phyloP scores from a whole-genome alignment of 192 early-diverging fungal genomes.

The Mortierella hygrophila region DNA sequence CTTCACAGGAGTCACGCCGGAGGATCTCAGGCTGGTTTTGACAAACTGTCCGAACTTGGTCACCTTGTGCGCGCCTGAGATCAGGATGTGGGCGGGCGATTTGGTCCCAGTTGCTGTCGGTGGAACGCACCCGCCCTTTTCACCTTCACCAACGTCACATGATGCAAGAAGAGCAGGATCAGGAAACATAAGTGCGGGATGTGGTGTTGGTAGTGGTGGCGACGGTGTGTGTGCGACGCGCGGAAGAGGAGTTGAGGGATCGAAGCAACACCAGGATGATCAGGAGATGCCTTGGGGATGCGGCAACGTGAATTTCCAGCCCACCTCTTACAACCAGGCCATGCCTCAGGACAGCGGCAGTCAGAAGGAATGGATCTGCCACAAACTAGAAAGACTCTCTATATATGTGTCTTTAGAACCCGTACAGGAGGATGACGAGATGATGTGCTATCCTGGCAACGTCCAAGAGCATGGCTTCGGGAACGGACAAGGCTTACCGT shows the following conservation, averaged over 20 bases:
- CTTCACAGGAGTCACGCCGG: slow-evolving; percentile 24
- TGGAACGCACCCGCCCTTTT: not conserved
- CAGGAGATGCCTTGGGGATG: not conserved
- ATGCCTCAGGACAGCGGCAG: not conserved
- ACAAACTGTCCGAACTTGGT: slow-evolving; percentile 29
- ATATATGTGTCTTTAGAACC: slow-evolving; percentile 24
- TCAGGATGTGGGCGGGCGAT: slow-evolving; percentile 36
- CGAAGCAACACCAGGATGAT: not conserved
- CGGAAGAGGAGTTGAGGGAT: not conserved
- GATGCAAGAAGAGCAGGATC: not conserved
- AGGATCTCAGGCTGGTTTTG: slow-evolving; percentile 22
- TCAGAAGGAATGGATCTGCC: slow-evolving; percentile 16
- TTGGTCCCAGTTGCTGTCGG: not conserved
- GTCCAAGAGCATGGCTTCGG: not conserved
- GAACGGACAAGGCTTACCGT: not conserved
- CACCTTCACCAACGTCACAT: not conserved
- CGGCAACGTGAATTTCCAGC: not conserved
- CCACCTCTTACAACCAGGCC: not conserved
- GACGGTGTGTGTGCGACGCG: not conserved
- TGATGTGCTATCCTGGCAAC: not conserved
- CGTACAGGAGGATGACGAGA: not conserved
- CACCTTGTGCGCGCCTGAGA: slow-evolving; percentile 30
- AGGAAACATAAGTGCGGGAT: not conserved
- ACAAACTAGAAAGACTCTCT: slow-evolving; percentile 24
- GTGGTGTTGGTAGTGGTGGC: not conserved